Evolutionary conservation across 345 rosid species (phyloP).

Genomic region (Lepidium didymum): DNA sequence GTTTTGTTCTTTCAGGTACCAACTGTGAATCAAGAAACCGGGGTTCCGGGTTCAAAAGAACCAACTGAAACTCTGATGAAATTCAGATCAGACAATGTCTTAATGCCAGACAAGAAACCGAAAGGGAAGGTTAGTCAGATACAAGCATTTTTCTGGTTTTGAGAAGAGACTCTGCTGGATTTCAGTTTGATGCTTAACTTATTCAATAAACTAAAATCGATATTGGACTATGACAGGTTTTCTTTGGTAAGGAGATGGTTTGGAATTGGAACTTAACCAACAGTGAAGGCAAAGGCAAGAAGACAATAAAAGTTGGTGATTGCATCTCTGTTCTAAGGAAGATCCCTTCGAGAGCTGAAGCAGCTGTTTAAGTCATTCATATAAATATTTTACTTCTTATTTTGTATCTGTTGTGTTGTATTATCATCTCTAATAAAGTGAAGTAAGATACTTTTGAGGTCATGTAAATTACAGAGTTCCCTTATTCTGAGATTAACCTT

Average conservation of each 20-base stretch:
- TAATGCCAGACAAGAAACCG: constrained; percentile 57
- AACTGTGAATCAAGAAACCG: constrained; percentile 70
- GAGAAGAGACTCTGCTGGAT: background rate
- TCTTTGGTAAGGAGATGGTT: too few species aligned
- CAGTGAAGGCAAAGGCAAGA: too few species aligned
- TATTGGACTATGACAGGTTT: background rate
- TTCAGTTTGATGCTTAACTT: background rate
- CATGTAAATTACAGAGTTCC: background rate
- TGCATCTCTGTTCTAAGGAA: constrained; percentile 44
- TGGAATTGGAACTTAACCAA: too few species aligned
- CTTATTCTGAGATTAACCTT: too few species aligned
- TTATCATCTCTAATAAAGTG: too few species aligned
- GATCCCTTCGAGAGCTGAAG: constrained; percentile 52
- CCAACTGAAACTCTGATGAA: constrained; percentile 63
- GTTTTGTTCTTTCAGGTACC: constrained; percentile 47
- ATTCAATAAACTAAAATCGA: background rate
- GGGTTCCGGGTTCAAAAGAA: constrained; percentile 45
- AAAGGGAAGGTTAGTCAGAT: constrained; percentile 54
- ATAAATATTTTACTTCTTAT: background rate
- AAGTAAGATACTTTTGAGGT: too few species aligned
- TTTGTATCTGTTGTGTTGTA: background rate
- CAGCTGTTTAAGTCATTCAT: background rate
- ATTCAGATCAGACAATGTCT: constrained; percentile 56
- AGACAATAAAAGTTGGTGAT: constrained; percentile 24
- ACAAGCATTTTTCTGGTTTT: background rate